Conservation (phyloP, 495 filamentous ascomycete genomes). For the Schizothecium vesticola region DNA sequence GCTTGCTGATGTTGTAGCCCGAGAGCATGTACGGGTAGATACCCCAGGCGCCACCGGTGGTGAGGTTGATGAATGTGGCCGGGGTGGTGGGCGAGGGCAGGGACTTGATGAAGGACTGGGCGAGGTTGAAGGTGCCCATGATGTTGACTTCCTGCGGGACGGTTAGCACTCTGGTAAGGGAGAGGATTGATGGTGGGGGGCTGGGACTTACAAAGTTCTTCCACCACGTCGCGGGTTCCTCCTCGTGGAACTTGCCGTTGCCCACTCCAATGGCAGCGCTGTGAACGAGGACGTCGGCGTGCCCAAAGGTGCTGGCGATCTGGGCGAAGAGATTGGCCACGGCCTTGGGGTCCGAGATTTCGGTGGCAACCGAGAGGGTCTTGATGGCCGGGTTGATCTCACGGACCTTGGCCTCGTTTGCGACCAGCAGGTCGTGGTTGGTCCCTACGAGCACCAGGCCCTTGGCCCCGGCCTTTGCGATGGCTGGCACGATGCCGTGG, state of each 20-base stretch:
- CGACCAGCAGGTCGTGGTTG: slow-evolving; percentile 26
- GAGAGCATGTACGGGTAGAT: slow-evolving; percentile 27
- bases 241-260: slow-evolving; percentile 15
- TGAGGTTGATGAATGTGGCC: slow-evolving; percentile 40
- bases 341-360: slow-evolving; percentile 29
- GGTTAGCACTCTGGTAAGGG: neutral
- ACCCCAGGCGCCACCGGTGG: slow-evolving; percentile 25
- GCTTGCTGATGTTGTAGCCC: slow-evolving; percentile 36
- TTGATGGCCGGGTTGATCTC: slow-evolving; percentile 26
- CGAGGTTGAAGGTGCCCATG: slow-evolving; percentile 38
- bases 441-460: slow-evolving; percentile 40
- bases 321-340: slow-evolving; percentile 32
- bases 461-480: slow-evolving; percentile 35
- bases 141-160: slow-evolving; percentile 37
- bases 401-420: slow-evolving; percentile 26
- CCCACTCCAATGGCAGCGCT: slow-evolving; percentile 32
- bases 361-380: slow-evolving; percentile 25
- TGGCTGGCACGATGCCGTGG: slow-evolving; percentile 37
- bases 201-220: slow-evolving; percentile 21
- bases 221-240: slow-evolving; percentile 35
- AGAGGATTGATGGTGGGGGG: neutral
- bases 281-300: slow-evolving; percentile 42
- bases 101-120: slow-evolving; percentile 32
- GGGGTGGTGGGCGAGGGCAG: slow-evolving; percentile 15
- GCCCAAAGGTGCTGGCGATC: slow-evolving; percentile 33